Evolutionary conservation across 192 early-diverging fungal genomes (phyloP).

Genomic region (Coemansia sp.): DNA sequence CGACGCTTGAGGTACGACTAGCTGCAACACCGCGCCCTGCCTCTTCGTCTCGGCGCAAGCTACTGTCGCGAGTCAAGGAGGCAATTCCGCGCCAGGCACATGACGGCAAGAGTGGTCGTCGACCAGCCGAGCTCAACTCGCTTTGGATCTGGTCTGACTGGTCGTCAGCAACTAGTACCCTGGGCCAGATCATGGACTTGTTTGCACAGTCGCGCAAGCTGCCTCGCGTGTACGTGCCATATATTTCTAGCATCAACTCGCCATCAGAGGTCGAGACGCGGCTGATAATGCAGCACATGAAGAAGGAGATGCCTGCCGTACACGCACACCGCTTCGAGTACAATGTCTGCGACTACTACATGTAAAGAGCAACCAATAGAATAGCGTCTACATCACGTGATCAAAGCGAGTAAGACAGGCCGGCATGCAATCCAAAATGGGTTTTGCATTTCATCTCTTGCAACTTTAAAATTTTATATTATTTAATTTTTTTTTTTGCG

Average conservation of each 20-base stretch:
- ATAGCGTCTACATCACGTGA: background rate
- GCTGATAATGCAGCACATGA: slow-evolving; percentile 50
- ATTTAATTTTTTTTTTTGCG: too few relatives aligned
- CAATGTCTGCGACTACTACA: slow-evolving; percentile 40
- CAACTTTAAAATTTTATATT: too few relatives aligned
- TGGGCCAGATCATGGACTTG: slow-evolving; percentile 43
- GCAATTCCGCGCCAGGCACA: slow-evolving; percentile 28
- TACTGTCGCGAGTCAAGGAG: slow-evolving; percentile 47
- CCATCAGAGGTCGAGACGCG: slow-evolving; percentile 51
- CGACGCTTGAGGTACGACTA: slow-evolving; percentile 49
- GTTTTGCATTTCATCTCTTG: background rate
- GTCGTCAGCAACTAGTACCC: slow-evolving; percentile 48
- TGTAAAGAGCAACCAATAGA: background rate
- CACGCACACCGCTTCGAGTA: slow-evolving; percentile 53
- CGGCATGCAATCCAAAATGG: background rate
- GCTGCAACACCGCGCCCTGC: slow-evolving; percentile 31
- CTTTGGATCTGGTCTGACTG: slow-evolving; percentile 57
- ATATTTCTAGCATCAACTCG: slow-evolving; percentile 39
- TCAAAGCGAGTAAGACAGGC: background rate
- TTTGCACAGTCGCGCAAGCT: slow-evolving; percentile 35
- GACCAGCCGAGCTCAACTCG: slow-evolving; percentile 41
- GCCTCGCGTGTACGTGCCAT: slow-evolving; percentile 51
- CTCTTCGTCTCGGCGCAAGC: slow-evolving; percentile 48
- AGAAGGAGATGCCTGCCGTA: slow-evolving; percentile 48
- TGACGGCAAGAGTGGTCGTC: slow-evolving; percentile 15